phyloP scores from a whole-genome alignment of 1,139 yeast species.

The Lodderomyces oxycetoniae region DNA sequence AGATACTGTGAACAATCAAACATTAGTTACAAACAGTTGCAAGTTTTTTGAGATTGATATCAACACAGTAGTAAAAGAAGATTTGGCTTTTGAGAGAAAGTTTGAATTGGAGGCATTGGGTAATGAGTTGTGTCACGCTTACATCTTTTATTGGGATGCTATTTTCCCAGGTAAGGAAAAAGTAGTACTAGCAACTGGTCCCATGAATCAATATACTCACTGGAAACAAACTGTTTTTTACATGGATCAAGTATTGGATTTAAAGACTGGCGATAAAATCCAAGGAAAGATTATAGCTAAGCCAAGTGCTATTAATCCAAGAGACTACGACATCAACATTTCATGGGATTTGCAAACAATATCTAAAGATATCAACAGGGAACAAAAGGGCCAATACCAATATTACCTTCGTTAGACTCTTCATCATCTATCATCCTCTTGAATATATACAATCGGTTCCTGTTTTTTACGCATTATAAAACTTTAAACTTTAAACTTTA shows the following conservation, averaged over 20 bases:
- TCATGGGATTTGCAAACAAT: constrained; percentile 55
- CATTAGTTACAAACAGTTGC: constrained; percentile 69
- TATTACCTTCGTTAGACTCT: constrained; percentile 62
- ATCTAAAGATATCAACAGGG: constrained; percentile 50
- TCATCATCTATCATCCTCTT: too few species aligned
- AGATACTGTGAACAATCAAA: constrained; percentile 78
- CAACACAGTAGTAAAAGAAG: constrained; percentile 80
- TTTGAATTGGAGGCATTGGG: constrained; percentile 72
- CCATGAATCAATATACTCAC: constrained; percentile 76
- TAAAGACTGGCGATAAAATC: constrained; percentile 72
- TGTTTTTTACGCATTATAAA: too few species aligned
- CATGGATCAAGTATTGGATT: constrained; percentile 73
- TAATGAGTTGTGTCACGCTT: constrained; percentile 81
- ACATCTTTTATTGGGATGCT: constrained; percentile 93
- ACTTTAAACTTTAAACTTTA: too few species aligned
- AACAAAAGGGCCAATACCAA: constrained; percentile 52
- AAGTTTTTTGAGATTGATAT: constrained; percentile 80
- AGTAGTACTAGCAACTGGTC: constrained; percentile 73
- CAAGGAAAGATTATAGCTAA: constrained; percentile 68
- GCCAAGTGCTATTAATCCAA: constrained; percentile 75
- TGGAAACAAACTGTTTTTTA: constrained; percentile 99
- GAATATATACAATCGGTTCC: too few species aligned
- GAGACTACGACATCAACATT: constrained; percentile 75
- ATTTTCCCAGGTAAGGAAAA: constrained; percentile 67
- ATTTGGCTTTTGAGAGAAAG: constrained; percentile 65